Conservation (phyloP, 1,284 basidiomycete genomes). For the Cutaneotrichosporon sp. region DNA sequence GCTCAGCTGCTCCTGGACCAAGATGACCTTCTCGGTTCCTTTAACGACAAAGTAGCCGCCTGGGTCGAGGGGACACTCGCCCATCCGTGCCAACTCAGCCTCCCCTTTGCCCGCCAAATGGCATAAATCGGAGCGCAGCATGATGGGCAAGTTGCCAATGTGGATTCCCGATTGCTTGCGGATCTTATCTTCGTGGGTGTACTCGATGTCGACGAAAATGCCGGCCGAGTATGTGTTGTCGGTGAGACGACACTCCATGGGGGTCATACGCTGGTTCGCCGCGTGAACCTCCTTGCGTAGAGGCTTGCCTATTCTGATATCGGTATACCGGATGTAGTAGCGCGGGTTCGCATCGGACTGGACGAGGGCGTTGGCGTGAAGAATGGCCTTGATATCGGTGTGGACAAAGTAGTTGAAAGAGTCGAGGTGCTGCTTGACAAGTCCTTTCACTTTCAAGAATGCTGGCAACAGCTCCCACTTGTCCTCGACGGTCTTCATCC, state of each 20-base stretch:
- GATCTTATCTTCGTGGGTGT: conserved; percentile 86
- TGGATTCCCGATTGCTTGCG: conserved; percentile 77
- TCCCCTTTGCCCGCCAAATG: conserved; percentile 74
- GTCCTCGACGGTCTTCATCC: conserved; percentile 62
- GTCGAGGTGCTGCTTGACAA: conserved; percentile 99
- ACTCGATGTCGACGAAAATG: conserved; percentile 92
- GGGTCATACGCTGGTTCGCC: conserved; percentile 66
- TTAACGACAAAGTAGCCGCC: conserved; percentile 99
- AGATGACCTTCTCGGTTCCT: conserved; percentile 98
- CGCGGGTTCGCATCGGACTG: conserved; percentile 95
- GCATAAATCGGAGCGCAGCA: conserved; percentile 94
- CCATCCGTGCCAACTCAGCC: conserved; percentile 81
- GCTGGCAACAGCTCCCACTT: conserved; percentile 96
- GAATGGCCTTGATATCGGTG: conserved; percentile 93
- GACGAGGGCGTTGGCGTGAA: conserved; percentile 86
- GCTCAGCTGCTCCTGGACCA: conserved; percentile 97
- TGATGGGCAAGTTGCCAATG: conserved; percentile 92
- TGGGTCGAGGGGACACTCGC: conserved; percentile 95
- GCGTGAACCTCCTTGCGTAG: conserved; percentile 75
- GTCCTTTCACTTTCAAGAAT: conserved; percentile 90
- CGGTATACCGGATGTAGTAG: conserved; percentile 95
- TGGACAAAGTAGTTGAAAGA: conserved; percentile 99
- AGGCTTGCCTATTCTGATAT: conserved; percentile 88
- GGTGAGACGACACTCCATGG: conserved; percentile 94
- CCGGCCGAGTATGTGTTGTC: conserved; percentile 95